Conservation (phyloP, 73 alveolate genomes). For the Symbiodinium pilosum region DNA sequence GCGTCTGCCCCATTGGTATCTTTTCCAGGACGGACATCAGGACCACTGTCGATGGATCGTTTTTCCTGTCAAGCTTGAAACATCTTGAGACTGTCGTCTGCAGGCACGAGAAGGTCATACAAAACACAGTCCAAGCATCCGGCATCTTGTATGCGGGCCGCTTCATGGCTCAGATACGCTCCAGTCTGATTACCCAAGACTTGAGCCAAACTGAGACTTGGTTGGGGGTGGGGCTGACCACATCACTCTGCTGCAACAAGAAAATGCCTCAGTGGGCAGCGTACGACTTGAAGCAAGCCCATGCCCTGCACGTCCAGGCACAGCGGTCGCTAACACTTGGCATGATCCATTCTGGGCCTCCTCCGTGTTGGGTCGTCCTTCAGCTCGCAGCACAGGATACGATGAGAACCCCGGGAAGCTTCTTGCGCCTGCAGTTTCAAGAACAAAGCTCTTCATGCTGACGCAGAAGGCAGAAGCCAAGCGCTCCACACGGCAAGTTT, state of each 20-base stretch:
- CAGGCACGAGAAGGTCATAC: too few relatives aligned
- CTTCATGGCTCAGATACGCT: too few relatives aligned
- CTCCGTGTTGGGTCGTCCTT: neutral
- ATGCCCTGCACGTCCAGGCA: neutral
- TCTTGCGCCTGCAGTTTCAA: neutral
- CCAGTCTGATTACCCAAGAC: too few relatives aligned
- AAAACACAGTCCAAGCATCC: too few relatives aligned
- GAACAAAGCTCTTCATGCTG: neutral
- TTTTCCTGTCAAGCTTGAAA: neutral
- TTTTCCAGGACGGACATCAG: slow-evolving; percentile 12
- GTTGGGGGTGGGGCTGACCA: too few relatives aligned
- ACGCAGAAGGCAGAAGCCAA: neutral
- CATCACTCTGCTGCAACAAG: too few relatives aligned
- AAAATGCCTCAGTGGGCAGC: neutral
- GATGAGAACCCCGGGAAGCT: neutral
- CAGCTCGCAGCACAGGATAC: slow-evolving; percentile 21
- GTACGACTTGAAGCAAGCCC: neutral
- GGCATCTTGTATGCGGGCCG: too few relatives aligned
- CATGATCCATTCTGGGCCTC: neutral
- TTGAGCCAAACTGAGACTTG: too few relatives aligned
- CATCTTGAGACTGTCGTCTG: too few relatives aligned
- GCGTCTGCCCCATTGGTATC: slow-evolving; percentile 72
- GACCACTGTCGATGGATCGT: neutral
- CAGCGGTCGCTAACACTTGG: too few relatives aligned
- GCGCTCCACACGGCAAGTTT: slow-evolving; percentile 13